Percentiles rank a stretch among this genome's conserved stretches.
These are phyloP conservation scores for Bipolaris cookei DNA, from an alignment of 2,329 filamentous ascomycete genomes.

Conservation along the genomic window DNA sequence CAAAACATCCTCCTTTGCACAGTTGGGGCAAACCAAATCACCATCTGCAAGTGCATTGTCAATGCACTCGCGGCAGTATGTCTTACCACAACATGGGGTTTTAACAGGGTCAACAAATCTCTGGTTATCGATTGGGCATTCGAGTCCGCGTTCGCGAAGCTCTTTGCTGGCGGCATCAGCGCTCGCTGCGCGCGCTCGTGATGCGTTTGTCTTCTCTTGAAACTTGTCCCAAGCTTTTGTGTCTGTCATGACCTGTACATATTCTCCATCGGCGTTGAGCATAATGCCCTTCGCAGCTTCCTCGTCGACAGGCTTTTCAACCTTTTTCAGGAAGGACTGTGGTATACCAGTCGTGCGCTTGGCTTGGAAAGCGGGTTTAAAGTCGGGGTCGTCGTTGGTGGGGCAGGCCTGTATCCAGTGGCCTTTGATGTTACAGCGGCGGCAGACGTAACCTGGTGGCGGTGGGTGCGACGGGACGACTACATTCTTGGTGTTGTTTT, in stretches of 20 bases:
- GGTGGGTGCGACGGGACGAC: slow-evolving; percentile 92
- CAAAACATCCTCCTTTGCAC: slow-evolving; percentile 86
- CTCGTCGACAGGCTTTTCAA: slow-evolving; percentile 88
- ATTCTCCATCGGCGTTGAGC: slow-evolving; percentile 97
- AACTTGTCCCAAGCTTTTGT: slow-evolving; percentile 96
- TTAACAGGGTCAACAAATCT: slow-evolving; percentile 99
- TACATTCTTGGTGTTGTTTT: slow-evolving; percentile 62
- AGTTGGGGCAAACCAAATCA: slow-evolving; percentile 94
- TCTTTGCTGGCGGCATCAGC: slow-evolving; percentile 81
- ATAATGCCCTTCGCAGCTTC: slow-evolving; percentile 90
- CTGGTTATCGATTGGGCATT: slow-evolving; percentile 96
- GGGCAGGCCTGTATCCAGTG: slow-evolving; percentile 99
- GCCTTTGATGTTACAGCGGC: slow-evolving; percentile 95
- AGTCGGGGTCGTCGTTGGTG: slow-evolving; percentile 97
- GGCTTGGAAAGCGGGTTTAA: slow-evolving; percentile 89
- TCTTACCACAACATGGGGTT: slow-evolving; percentile 97
- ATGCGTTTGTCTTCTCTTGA: slow-evolving; percentile 89
- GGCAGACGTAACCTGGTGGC: slow-evolving; percentile 93
- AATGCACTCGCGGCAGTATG: slow-evolving; percentile 99
- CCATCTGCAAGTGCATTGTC: slow-evolving; percentile 98
- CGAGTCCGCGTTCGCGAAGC: slow-evolving; percentile 83
- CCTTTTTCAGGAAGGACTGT: slow-evolving; percentile 90
- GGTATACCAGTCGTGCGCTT: slow-evolving; percentile 98
- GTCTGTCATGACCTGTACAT: slow-evolving; percentile 94
- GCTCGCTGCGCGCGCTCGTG: slow-evolving; percentile 80